These are phyloP conservation scores for Dipodascus albidus DNA, from an alignment of 805 yeast genomes.

Conservation along the genomic window DNA sequence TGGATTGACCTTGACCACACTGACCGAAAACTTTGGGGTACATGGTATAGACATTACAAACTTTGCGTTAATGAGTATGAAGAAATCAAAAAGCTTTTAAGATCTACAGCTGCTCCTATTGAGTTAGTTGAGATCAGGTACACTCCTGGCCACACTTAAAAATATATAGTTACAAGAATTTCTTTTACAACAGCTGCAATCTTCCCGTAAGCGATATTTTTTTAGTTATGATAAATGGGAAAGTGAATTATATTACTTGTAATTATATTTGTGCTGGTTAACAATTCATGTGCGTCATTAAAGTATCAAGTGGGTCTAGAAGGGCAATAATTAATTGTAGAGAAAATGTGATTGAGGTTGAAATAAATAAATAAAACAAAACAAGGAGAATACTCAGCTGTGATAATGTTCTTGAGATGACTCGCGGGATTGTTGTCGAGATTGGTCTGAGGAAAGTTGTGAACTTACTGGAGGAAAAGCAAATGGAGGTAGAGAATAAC, in stretches of 20 bases:
- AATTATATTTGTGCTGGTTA: not conserved
- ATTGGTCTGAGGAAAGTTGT: not conserved
- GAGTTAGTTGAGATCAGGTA: constrained; percentile 13
- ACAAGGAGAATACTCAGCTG: not conserved
- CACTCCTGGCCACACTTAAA: constrained; percentile 4
- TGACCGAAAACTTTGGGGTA: constrained; percentile 15
- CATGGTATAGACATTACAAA: constrained; percentile 19
- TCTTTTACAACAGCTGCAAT: not conserved
- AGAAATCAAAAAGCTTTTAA: constrained; percentile 13
- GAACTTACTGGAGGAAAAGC: not conserved
- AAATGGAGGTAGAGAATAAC: not conserved
- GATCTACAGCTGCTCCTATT: constrained; percentile 16
- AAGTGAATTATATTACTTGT: not conserved
- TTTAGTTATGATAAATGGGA: too few species aligned
- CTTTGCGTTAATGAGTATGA: constrained; percentile 18
- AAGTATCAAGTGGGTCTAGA: not conserved
- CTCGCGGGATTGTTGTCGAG: not conserved
- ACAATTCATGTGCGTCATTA: not conserved
- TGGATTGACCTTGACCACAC: constrained; percentile 19
- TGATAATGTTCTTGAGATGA: not conserved
- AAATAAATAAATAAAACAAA: not conserved
- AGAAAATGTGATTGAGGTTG: not conserved
- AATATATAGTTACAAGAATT: not conserved
- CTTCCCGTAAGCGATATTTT: too few species aligned
- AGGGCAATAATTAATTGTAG: not conserved